Evolutionary conservation across 2,329 filamentous ascomycete species (phyloP).

Genomic region (Stemphylium vesicarium): DNA sequence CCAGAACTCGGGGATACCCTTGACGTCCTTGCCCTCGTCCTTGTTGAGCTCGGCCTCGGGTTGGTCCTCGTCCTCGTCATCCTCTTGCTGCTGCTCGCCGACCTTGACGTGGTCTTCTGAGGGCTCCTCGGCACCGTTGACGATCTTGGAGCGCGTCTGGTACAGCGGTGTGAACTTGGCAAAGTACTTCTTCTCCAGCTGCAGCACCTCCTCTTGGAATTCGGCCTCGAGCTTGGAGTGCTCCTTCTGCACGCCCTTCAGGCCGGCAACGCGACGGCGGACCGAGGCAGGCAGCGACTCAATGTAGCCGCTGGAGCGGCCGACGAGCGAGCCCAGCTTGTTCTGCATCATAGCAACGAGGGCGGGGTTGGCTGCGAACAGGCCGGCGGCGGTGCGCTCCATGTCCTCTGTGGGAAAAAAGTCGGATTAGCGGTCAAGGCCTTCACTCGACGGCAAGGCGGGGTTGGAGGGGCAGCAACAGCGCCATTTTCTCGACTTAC

Average conservation of each 20-base stretch:
- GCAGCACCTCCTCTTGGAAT: constrained; percentile 97
- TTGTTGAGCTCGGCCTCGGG: constrained; percentile 64
- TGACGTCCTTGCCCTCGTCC: constrained; percentile 61
- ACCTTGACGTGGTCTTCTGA: constrained; percentile 85
- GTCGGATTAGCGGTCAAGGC: constrained; percentile 48
- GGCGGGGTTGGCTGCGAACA: constrained; percentile 94
- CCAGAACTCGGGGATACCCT: constrained; percentile 99
- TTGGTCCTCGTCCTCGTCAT: constrained; percentile 60
- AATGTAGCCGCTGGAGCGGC: constrained; percentile 95
- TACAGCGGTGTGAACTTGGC: constrained; percentile 98
- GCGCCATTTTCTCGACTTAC: constrained; percentile 59
- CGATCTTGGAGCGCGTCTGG: constrained; percentile 88
- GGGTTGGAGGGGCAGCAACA: constrained; percentile 38
- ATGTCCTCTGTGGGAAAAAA: constrained; percentile 74
- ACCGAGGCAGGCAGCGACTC: constrained; percentile 91
- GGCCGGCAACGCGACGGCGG: constrained; percentile 88
- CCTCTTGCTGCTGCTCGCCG: constrained; percentile 80
- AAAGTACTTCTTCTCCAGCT: constrained; percentile 99
- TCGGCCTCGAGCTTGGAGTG: constrained; percentile 97
- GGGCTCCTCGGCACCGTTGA: constrained; percentile 87
- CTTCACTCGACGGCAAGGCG: constrained; percentile 27
- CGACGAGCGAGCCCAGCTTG: constrained; percentile 90
- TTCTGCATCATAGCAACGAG: constrained; percentile 98
- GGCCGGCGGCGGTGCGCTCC: constrained; percentile 85
- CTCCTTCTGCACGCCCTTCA: constrained; percentile 98